Evolutionary conservation across 805 yeast genomes (phyloP), one percentile per base, ranked within the genome.

Genomic region (Deakozyma indianensis): DNA sequence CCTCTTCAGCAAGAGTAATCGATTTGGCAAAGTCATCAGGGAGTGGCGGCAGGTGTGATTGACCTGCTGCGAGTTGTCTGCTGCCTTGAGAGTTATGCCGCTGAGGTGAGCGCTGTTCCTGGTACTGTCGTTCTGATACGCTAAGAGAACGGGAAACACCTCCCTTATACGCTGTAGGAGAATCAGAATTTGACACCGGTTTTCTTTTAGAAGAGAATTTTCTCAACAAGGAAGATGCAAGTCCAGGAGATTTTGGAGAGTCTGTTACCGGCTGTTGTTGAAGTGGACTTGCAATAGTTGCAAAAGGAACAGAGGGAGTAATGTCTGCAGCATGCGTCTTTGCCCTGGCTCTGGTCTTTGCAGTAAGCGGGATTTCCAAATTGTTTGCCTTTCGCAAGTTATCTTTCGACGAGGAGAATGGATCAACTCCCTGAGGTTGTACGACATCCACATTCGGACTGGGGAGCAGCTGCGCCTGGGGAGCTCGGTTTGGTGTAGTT

Each of bases 351-450:
- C 38, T 7, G 18, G 38, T 32, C 4, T n/a, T 7, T n/a, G 38
- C 38, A 7, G 5, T 32, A 32, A n/a, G 20, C 11, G 38, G 38
- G 11, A n/a, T 9, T 32, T 11, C 18, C 38, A n/a, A n/a, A 32
- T 5, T n/a, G 28, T 25, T 25, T 7, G 28, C 14, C 7, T 25
- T 25, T 9, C 14, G 14, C 7, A 25, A 9, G 18, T 32, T 32
- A 32, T 32, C 38, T 32, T 32, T 32, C 38, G 38, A n/a, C 7
- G 38, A 32, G 18, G 18, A 11, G 38, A 32, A 32, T n/a, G 38
- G 38, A 32, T 32, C 38, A 3, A 48, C 42, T 29, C 43, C 35
- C 24, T 43, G 47, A 5, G 43, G 47, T 18, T 41, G 43, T 3
- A 18, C 35, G 14, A 23, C 23, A 18, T 41, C 41, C 3, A 44